Percentiles rank a stretch among this genome's conserved stretches.
Conservation (phyloP, 768 basidiomycete species). For the Epithele typhae region DNA sequence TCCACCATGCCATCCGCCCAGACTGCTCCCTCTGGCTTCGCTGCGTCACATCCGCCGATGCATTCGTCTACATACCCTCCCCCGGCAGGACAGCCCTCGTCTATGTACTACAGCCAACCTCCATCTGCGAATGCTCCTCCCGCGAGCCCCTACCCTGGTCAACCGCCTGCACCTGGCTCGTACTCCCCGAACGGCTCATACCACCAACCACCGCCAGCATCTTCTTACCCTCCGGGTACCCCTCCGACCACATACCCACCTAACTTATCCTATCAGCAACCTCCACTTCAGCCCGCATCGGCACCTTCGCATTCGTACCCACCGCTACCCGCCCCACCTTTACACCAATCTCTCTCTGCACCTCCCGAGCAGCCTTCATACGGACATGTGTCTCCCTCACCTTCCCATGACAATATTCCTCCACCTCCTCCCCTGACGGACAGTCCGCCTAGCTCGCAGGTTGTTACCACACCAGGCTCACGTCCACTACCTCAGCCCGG, state of each 20-base stretch:
- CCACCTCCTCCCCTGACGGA: constrained; percentile 33
- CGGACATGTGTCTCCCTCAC: constrained; percentile 16
- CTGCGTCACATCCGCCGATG: constrained; percentile 7
- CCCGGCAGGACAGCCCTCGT: constrained; percentile 3
- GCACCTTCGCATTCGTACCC: constrained; percentile 8
- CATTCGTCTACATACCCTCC: constrained; percentile 6
- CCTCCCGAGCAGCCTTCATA: constrained; percentile 27
- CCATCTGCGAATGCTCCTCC: constrained; percentile 3
- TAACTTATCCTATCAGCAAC: neutral
- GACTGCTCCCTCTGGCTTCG: constrained; percentile 9
- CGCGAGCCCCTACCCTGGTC: constrained; percentile 17
- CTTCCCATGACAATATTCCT: constrained; percentile 30
- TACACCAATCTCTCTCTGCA: constrained; percentile 22
- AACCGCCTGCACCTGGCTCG: constrained; percentile 23
- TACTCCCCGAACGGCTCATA: constrained; percentile 10
- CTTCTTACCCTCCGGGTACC: constrained; percentile 21
- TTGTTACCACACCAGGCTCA: constrained; percentile 5
- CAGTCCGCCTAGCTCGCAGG: neutral
- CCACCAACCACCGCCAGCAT: constrained; percentile 10
- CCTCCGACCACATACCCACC: constrained; percentile 9
- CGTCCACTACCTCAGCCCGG: constrained; percentile 17
- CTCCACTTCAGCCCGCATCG: neutral
- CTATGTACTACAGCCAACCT: constrained; percentile 7
- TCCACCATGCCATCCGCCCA: constrained; percentile 10
- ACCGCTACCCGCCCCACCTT: neutral